Evolutionary conservation across 768 basidiomycete genomes (phyloP).

Genomic region (Lactifluus echinatus): DNA sequence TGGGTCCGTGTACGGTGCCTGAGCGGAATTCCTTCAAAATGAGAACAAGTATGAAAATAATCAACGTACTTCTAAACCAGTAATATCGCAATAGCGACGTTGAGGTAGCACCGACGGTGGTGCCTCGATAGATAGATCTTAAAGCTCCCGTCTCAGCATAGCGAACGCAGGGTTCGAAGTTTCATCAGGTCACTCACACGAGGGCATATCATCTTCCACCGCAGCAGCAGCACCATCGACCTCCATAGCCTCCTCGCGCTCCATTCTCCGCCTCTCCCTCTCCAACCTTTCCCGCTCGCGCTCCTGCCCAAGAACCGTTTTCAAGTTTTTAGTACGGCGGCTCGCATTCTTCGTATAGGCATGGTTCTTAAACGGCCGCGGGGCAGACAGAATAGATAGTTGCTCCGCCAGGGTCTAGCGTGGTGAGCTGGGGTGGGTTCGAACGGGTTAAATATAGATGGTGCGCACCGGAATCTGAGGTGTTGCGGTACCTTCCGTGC

Average conservation of each 20-base stretch:
- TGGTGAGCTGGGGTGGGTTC: background rate
- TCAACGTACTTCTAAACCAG: constrained; percentile 59
- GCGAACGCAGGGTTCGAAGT: background rate
- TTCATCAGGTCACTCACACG: constrained; percentile 41
- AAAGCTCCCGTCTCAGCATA: background rate
- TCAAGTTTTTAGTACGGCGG: constrained; percentile 70
- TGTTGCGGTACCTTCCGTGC: constrained; percentile 27
- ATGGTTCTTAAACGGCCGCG: constrained; percentile 73
- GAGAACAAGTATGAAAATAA: background rate
- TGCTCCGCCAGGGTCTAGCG: constrained; percentile 62
- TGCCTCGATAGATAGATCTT: constrained; percentile 80
- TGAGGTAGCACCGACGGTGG: constrained; percentile 75
- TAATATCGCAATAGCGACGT: constrained; percentile 77
- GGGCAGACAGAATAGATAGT: constrained; percentile 59
- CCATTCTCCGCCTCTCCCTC: constrained; percentile 47
- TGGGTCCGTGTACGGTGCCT: constrained; percentile 83
- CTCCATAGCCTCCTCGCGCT: constrained; percentile 46
- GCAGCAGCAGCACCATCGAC: constrained; percentile 36
- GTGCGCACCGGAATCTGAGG: constrained; percentile 26
- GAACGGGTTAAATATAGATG: background rate
- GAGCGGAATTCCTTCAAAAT: background rate
- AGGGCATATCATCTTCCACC: constrained; percentile 55
- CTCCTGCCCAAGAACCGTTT: constrained; percentile 69
- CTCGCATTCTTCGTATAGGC: constrained; percentile 61
- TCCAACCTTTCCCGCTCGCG: constrained; percentile 67